These are phyloP conservation scores for Euryodendron excelsum DNA, from an alignment of 148 eudicot species.

Conservation along the genomic window DNA sequence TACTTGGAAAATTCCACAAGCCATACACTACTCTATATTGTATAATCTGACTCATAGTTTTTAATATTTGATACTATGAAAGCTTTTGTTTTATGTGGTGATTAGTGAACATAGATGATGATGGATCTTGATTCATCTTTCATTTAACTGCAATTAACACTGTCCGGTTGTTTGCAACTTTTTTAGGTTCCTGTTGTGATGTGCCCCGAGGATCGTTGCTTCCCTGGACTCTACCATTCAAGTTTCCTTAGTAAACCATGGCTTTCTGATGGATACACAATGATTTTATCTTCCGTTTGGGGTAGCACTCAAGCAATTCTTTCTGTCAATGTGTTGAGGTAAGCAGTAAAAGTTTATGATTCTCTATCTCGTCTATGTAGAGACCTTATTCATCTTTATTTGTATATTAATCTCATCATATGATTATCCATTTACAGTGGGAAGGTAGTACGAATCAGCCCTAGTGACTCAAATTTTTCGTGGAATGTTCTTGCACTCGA, in stretches of 20 bases:
- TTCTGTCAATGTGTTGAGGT: constrained; percentile 72
- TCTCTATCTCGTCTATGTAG: constrained; percentile 14
- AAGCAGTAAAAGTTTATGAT: constrained; percentile 13
- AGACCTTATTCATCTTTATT: background rate
- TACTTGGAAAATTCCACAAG: background rate
- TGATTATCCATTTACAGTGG: constrained; percentile 50
- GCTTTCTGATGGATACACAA: constrained; percentile 88
- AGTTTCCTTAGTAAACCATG: constrained; percentile 58
- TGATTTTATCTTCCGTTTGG: constrained; percentile 85
- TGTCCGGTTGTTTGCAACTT: background rate
- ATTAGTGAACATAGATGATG: background rate
- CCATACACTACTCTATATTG: background rate
- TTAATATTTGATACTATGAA: background rate
- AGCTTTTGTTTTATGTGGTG: background rate
- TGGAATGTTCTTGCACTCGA: constrained; percentile 83
- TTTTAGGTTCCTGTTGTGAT: constrained; percentile 84
- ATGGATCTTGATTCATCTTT: background rate
- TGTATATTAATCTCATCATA: constrained; percentile 13
- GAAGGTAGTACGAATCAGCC: constrained; percentile 57
- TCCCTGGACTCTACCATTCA: constrained; percentile 81
- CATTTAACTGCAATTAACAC: background rate
- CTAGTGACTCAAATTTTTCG: constrained; percentile 51
- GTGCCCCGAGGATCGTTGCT: constrained; percentile 72
- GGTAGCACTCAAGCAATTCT: constrained; percentile 74
- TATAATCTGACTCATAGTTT: background rate